These are phyloP conservation scores for Calcarisporium arbuscula DNA, from an alignment of 2,329 filamentous ascomycete species.

Conservation along the genomic window DNA sequence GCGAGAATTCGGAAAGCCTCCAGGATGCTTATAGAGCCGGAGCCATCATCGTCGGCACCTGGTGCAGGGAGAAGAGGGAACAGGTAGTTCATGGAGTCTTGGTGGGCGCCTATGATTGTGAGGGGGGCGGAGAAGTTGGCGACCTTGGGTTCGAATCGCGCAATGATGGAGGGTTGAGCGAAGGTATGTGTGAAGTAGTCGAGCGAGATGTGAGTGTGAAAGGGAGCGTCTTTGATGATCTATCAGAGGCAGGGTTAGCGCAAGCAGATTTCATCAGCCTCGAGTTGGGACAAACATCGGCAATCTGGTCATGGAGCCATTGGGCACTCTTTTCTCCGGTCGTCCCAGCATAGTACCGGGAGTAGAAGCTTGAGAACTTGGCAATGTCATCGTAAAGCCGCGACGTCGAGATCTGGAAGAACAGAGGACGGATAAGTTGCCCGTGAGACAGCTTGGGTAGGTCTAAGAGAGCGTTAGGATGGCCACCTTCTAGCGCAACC, in stretches of 20 bases:
- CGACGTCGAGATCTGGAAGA: slow-evolving; percentile 52
- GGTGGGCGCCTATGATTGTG: slow-evolving; percentile 61
- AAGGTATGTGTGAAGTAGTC: slow-evolving; percentile 58
- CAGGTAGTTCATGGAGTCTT: slow-evolving; percentile 69
- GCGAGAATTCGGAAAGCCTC: slow-evolving; percentile 63
- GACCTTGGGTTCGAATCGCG: slow-evolving; percentile 47
- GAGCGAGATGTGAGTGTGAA: slow-evolving; percentile 30
- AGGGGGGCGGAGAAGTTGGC: slow-evolving; percentile 24
- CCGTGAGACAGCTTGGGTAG: slow-evolving; percentile 39
- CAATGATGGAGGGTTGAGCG: slow-evolving; percentile 66
- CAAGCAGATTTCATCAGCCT: too few species aligned
- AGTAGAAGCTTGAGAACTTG: slow-evolving; percentile 54
- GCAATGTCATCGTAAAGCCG: slow-evolving; percentile 61
- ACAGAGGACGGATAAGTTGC: slow-evolving; percentile 47
- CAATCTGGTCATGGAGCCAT: slow-evolving; percentile 30
- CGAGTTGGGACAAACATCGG: slow-evolving; percentile 19
- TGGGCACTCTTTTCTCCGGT: slow-evolving; percentile 24
- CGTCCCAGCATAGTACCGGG: slow-evolving; percentile 44
- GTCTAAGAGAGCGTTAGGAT: slow-evolving; percentile 14
- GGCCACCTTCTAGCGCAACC: background rate
- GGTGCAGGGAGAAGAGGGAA: slow-evolving; percentile 63
- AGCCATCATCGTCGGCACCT: slow-evolving; percentile 68
- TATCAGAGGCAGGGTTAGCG: too few species aligned
- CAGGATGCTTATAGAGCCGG: slow-evolving; percentile 66
- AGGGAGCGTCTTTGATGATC: slow-evolving; percentile 26